Evolutionary conservation across 345 rosid species (phyloP).

Genomic region (Boechera stricta): DNA sequence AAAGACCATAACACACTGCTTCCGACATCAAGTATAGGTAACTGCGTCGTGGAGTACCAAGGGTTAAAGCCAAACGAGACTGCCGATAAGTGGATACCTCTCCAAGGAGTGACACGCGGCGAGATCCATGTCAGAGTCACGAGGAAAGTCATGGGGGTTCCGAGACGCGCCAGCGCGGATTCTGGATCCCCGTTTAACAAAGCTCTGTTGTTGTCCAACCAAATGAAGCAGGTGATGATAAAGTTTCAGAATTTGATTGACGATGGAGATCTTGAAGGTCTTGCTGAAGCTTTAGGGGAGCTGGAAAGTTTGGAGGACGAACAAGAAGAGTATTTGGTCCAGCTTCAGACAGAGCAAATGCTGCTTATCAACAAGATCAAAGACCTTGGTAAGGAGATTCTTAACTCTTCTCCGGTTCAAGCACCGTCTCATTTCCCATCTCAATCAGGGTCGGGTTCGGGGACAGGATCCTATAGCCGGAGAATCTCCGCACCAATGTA

Average conservation of each 20-base stretch:
- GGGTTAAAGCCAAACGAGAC: slow-evolving; percentile 76
- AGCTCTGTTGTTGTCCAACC: slow-evolving; percentile 51
- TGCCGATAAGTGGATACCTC: slow-evolving; percentile 96
- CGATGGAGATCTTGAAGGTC: slow-evolving; percentile 68
- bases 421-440: slow-evolving; percentile 32
- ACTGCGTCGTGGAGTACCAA: slow-evolving; percentile 87
- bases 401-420: slow-evolving; percentile 58
- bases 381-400: slow-evolving; percentile 87
- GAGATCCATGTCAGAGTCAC: slow-evolving; percentile 84
- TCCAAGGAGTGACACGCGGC: slow-evolving; percentile 88
- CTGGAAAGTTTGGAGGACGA: slow-evolving; percentile 73
- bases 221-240: slow-evolving; percentile 69
- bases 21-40: slow-evolving; percentile 83
- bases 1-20: slow-evolving; percentile 89
- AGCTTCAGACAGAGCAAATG: slow-evolving; percentile 87
- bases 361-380: slow-evolving; percentile 80
- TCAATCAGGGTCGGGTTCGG: slow-evolving; percentile 35
- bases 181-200: slow-evolving; percentile 63
- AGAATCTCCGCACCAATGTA: slow-evolving; percentile 48
- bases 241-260: slow-evolving; percentile 66
- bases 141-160: slow-evolving; percentile 67
- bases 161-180: slow-evolving; percentile 57
- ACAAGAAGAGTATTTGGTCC: slow-evolving; percentile 80
- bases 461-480: slow-evolving; percentile 46
- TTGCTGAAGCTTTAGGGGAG: slow-evolving; percentile 64